These are phyloP conservation scores for Ceratocystis eucalypticola DNA, from an alignment of 2,329 filamentous ascomycete species.

Conservation along the genomic window DNA sequence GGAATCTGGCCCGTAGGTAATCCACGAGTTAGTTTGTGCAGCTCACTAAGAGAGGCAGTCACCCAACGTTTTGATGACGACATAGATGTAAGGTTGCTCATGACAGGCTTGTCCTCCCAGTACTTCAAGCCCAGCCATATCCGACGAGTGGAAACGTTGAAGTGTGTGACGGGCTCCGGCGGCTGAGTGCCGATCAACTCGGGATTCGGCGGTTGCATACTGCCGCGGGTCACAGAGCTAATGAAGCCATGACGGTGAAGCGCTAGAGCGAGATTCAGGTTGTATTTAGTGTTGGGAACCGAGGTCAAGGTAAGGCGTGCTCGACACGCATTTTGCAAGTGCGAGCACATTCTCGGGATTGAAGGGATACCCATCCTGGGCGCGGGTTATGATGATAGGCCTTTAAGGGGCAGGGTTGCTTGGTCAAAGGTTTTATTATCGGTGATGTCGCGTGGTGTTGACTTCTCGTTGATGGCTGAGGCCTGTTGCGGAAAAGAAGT, in stretches of 20 bases:
- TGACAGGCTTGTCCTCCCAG: constrained; percentile 67
- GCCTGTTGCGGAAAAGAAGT: neutral
- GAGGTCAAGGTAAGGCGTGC: constrained; percentile 78
- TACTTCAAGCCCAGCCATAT: constrained; percentile 89
- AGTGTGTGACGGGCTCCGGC: constrained; percentile 47
- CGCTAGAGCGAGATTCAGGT: constrained; percentile 60
- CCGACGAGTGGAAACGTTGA: constrained; percentile 59
- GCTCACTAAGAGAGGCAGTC: constrained; percentile 46
- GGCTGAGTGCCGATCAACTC: constrained; percentile 33
- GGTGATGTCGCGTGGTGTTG: neutral
- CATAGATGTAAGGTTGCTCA: constrained; percentile 52
- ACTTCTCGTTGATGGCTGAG: neutral
- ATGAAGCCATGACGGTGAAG: constrained; percentile 75
- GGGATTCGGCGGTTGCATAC: constrained; percentile 40
- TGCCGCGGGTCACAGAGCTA: constrained; percentile 60
- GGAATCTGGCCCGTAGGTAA: constrained; percentile 50
- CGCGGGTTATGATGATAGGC: neutral
- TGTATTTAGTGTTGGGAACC: constrained; percentile 61
- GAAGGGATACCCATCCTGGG: constrained; percentile 41
- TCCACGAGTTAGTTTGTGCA: constrained; percentile 56
- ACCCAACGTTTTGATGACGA: constrained; percentile 63
- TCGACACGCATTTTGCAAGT: constrained; percentile 77
- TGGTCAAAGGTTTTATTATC: neutral
- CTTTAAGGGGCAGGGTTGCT: neutral
- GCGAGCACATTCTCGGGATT: constrained; percentile 71